A percentile compares a stretch with the other conserved stretches of the same genome.
These are phyloP conservation scores for Magnaporthiopsis rhizophila DNA, from an alignment of 2,329 filamentous ascomycete genomes.

Conservation along the genomic window DNA sequence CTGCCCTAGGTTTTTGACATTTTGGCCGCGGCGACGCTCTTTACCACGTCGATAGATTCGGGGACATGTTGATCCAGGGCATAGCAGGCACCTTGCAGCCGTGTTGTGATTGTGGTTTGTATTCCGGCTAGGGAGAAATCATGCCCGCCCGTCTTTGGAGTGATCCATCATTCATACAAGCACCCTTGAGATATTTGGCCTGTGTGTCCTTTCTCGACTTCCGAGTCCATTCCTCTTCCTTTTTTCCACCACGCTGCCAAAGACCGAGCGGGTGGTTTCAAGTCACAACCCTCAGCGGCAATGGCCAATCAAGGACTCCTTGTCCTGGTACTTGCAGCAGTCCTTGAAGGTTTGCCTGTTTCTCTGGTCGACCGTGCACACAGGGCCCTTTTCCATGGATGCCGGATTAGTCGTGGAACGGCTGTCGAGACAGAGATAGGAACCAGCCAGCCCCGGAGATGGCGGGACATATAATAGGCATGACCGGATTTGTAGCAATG, in stretches of 20 bases:
- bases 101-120: no score
- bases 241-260: not conserved
- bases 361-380: constrained; percentile 4
- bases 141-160: no score
- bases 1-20: not conserved
- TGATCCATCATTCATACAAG: no score
- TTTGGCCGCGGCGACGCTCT: not conserved
- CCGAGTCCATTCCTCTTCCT: no score
- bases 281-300: constrained; percentile 4
- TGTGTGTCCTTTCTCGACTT: no score
- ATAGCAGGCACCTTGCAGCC: no score
- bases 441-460: not conserved
- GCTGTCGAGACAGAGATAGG: not conserved
- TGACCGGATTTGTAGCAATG: not conserved
- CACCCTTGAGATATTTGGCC: no score
- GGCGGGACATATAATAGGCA: not conserved
- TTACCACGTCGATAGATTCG: no score
- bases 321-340: constrained; percentile 12
- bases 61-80: no score
- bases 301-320: constrained; percentile 11
- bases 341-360: constrained; percentile 12
- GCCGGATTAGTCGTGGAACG: not conserved
- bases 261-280: not conserved
- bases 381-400: not conserved
- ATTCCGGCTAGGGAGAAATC: no score